phyloP scores from a whole-genome alignment of 2,329 filamentous ascomycete genomes.

The Fusarium burgessii region DNA sequence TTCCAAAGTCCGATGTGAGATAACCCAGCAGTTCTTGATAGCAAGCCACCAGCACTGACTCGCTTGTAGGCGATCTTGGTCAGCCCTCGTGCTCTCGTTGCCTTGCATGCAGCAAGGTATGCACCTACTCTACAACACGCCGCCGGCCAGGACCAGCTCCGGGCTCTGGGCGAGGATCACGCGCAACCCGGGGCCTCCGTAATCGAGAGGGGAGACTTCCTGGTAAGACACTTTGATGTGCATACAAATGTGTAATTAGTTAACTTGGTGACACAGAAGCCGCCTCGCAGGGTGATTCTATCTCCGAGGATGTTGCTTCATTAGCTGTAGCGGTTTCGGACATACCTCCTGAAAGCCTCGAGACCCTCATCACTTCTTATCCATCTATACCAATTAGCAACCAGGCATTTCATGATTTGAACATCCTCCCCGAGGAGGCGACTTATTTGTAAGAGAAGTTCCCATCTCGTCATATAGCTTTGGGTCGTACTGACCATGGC shows the following conservation, averaged over 20 bases:
- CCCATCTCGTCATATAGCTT: accelerated
- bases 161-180: neutral
- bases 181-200: neutral
- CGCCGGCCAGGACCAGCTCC: neutral
- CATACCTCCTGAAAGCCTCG: neutral
- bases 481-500: neutral
- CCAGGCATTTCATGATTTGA: neutral
- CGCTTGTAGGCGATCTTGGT: neutral
- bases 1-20: neutral
- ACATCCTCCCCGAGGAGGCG: neutral
- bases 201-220: neutral
- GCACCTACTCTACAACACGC: neutral
- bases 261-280: accelerated
- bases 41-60: neutral
- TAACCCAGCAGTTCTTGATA: neutral
- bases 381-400: too few relatives aligned
- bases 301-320: too few relatives aligned
- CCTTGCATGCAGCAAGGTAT: neutral
- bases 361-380: neutral
- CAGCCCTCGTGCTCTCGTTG: neutral
- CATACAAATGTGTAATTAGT: too few relatives aligned
- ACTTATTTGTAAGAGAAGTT: neutral
- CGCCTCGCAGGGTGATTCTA: too few relatives aligned
- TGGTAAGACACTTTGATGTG: neutral
- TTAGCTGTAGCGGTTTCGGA: neutral